Evolutionary conservation across 1,139 yeast species (phyloP), one percentile per base, ranked within the genome.

Genomic region (Saccharomyces hybrid): DNA sequence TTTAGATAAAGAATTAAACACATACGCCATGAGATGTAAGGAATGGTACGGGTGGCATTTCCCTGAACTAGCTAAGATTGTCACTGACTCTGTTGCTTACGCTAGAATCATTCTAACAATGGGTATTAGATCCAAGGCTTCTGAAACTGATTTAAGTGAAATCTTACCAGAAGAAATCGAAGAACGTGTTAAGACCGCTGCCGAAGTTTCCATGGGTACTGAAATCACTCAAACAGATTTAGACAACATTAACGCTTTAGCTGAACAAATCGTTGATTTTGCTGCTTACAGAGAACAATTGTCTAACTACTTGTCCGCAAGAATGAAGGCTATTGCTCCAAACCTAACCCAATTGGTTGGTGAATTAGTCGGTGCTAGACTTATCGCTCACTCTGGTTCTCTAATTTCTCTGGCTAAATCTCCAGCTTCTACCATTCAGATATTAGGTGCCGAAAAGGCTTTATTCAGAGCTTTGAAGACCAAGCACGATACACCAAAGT

Each of bases 41-140:
- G 99, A 93, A 78, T 93, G 99, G 99, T 93, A 95, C 76, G 98
- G 99, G 62, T 93, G 99, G 99, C 99, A 93, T 74, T 95, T 93
- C 84, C 99, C 99, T 48, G 99, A 93, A 77, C 83, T 93, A 82
- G 97, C 97, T 69, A 93, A 93, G 80, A 89, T 93, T 71, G 90
- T 91, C 65, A 84, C 88, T 65, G 99, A 93, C 75, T 91, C 96
- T 63, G 95, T 88, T 69, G 96, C 96, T 54, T 91, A 83, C 72
- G 96, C 96, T 58, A 86, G 95, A 78, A 88, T 90, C 65, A 88
- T 93, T 69, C 81, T 89, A 75, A 80, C 86, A 65, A 90, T 93
- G 97, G 99, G 99, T 63, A 78, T 88, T 68, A 85, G 99, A 78
- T 81, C 97, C 55, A 88, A 86, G 70, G 96, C 96, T 65, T 76